Evolutionary conservation across 306 rosid species (phyloP), one percentile per base, ranked within the genome.

Genomic region (Corylus avellana): DNA sequence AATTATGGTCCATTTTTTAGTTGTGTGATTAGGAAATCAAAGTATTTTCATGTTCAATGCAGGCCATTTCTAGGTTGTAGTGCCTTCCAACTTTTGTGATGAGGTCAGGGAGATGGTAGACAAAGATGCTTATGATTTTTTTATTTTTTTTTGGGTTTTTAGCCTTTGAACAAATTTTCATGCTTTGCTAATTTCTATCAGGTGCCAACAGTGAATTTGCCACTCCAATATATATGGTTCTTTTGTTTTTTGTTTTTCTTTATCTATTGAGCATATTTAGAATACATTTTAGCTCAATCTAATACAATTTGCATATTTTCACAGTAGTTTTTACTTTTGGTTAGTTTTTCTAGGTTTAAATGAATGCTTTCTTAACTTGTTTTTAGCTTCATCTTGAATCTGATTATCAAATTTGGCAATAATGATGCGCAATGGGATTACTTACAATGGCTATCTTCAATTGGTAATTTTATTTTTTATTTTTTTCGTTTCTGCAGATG

Each of bases 401-500:
- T 71, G 50, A 63, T 20, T 39, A 44, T 48, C 73, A 70, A 75
- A 54, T 53, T 44, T 73, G 25, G 70, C 47, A 69, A 72, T 70
- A 73, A 70, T 85, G 64, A 56, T 16, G 64, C 57, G 50, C 63
- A 80, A 62, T 49, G 64, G 46, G 68, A 46, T 54, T 54, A 18
- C 58, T 17, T 77, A 44, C 63, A 64, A 77, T 75, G 80, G 83
- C 80, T 69, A 39, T 67, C 74, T 62, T 88, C 72, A 78, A 25
- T 77, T 67, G 50, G 69, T 80, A n/a, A 42, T 10, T 12, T 1
- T 49, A 10, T 49, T 46, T 3, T 46, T 3, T 46, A 25, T 79
- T 78, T 79, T 78, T 72, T 56, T 75, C 69, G 44, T 82, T 84
- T 87, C 75, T 87, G 90, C 94, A 95, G 99, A 89, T 90, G 94